A percentile compares a stretch with the other conserved stretches of the same genome.
Conservation (phyloP, 2,329 filamentous ascomycete genomes). For the Exophiala dermatitidis region DNA sequence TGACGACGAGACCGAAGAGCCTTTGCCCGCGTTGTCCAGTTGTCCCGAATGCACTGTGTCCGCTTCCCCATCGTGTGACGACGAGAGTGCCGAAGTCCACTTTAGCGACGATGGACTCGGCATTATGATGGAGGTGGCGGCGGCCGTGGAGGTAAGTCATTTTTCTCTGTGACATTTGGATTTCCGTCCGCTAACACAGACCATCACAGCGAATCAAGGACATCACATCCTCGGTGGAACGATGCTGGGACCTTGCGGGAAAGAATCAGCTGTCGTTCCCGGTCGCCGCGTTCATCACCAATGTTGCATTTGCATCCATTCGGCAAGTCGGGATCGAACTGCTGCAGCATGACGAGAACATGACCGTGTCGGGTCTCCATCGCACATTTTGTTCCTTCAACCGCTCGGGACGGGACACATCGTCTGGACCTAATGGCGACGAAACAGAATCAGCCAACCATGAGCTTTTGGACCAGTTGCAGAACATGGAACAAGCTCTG, state of each 20-base stretch:
- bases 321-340: constrained; percentile 18
- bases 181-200: not conserved
- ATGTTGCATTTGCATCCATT: constrained; percentile 25
- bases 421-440: not conserved
- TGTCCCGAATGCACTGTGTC: constrained; percentile 10
- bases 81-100: constrained; percentile 2
- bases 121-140: constrained; percentile 22
- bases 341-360: constrained; percentile 19
- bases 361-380: constrained; percentile 14
- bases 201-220: constrained; percentile 14
- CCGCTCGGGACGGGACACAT: not conserved
- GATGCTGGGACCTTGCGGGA: constrained; percentile 26
- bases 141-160: constrained; percentile 22
- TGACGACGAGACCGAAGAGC: constrained; percentile 1
- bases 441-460: constrained; percentile 1
- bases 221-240: constrained; percentile 12
- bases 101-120: constrained; percentile 26
- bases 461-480: constrained; percentile 9
- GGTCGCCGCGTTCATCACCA: constrained; percentile 26
- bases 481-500: constrained; percentile 11
- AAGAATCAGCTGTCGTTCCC: constrained; percentile 18
- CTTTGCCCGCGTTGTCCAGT: not conserved
- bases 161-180: not conserved
- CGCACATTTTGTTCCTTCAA: constrained; percentile 10
- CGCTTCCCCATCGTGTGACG: not conserved